Conservation (phyloP, 805 yeast species). For the Suhomyces sp. region DNA sequence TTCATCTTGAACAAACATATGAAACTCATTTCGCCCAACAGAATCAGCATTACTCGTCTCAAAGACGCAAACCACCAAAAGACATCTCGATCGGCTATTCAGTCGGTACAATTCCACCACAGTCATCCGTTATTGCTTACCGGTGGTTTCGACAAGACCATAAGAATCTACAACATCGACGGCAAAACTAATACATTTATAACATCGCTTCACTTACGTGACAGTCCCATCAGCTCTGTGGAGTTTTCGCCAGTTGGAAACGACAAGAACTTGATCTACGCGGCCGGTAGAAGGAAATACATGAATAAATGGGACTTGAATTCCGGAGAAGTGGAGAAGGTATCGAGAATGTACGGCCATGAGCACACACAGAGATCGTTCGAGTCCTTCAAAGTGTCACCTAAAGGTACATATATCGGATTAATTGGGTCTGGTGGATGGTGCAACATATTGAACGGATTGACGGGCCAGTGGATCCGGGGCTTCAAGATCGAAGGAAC, state of each 20-base stretch:
- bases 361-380: conserved; percentile 80
- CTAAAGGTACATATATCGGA: conserved; percentile 69
- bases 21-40: conserved; percentile 64
- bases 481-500: conserved; percentile 90
- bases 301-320: conserved; percentile 88
- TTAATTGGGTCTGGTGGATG: conserved; percentile 86
- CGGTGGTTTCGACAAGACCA: conserved; percentile 88
- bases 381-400: conserved; percentile 79
- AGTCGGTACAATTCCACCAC: conserved; percentile 81
- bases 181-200: conserved; percentile 80
- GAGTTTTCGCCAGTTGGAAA: conserved; percentile 46
- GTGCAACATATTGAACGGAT: conserved; percentile 75
- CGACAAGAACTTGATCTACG: conserved; percentile 53
- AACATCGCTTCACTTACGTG: conserved; percentile 73
- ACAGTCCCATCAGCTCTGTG: conserved; percentile 79
- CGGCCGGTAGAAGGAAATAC: conserved; percentile 89
- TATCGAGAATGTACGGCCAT: conserved; percentile 88
- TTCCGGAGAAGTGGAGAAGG: conserved; percentile 72
- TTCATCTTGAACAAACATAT: conserved; percentile 43
- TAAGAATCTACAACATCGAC: conserved; percentile 85
- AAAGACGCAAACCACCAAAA: conserved; percentile 80
- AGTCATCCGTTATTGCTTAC: conserved; percentile 78
- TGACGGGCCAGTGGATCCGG: conserved; percentile 79
- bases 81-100: conserved; percentile 77
- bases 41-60: conserved; percentile 73